Base-by-base conservation (phyloP, 1,139 yeast genomes). In the Hansenula lynferdii region DNA sequence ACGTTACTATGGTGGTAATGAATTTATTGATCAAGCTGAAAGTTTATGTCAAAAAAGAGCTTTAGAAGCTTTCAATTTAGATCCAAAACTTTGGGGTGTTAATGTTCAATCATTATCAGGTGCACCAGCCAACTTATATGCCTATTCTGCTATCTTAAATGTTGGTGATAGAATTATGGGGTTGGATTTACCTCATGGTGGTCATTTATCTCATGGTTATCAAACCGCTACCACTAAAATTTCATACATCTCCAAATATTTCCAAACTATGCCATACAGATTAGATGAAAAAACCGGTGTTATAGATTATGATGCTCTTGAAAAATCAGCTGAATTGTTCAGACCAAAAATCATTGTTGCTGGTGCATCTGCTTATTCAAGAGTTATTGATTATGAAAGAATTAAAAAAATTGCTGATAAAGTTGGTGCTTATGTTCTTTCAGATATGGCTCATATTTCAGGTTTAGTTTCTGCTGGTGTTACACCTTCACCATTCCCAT, bases 371-470 rank as follows among this genome's bases (percentile, higher is more conserved):
- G 97, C 97, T 35, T 90, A 90, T 68, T 85, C 96, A 47, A 79
- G 97, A 64, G 70, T 85, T 49, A 80, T 90, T 54, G 97, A 90
- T 67, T 90, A 90, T 75, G 77, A 75, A 65, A 80, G 92, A 69
- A 85, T 90, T 83, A 79, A 80, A 56, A 73, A 80, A 56, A 90
- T 90, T 52, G 95, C 97, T 43, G 94, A 87, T 65, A 83, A 79
- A 61, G 95, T 90, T 49, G 95, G 95, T 45, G 97, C 97, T 38
- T 89, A 87, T 65, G 73, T 90, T 48, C 72, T 90, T 60, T 81
- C 86, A 45, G 97, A 90, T 64, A 90, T 90, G 97, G 97, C 97
- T 36, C 97, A 90, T 62, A 90, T 86, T 51, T 86, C 96, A 23
- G 97, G 97, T 52, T 73, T 90, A 51, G 87, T 90, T 45, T 84